Conservation (phyloP, 1,139 yeast genomes). For the Pichia sp. region DNA sequence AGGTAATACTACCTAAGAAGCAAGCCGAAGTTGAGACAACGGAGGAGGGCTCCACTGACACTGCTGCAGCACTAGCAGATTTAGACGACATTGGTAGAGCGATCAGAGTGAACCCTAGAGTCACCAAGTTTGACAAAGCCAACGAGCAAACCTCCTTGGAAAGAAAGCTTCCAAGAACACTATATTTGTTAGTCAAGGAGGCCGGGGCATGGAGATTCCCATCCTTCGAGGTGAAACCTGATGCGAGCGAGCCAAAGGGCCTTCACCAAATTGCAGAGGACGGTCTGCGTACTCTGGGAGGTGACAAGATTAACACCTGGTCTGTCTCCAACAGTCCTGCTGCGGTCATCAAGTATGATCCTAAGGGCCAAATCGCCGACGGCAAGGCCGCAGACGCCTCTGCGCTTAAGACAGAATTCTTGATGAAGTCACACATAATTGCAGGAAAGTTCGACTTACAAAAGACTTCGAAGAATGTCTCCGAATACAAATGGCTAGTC, state of each 20-base stretch:
- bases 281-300: constrained; percentile 70
- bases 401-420: constrained; percentile 47
- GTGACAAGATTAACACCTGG: constrained; percentile 76
- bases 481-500: constrained; percentile 74
- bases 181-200: constrained; percentile 61
- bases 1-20: constrained; percentile 61
- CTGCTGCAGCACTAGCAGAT: constrained; percentile 41
- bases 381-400: constrained; percentile 17
- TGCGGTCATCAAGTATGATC: constrained; percentile 48
- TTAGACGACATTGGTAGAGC: constrained; percentile 63
- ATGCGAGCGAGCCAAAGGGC: constrained; percentile 38
- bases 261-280: constrained; percentile 72
- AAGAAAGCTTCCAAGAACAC: constrained; percentile 72
- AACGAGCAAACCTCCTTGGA: constrained; percentile 67
- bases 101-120: constrained; percentile 65
- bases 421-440: constrained; percentile 82
- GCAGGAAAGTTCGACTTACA: constrained; percentile 76
- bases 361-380: constrained; percentile 18
- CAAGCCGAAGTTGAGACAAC: constrained; percentile 41
- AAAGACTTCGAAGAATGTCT: constrained; percentile 29
- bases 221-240: constrained; percentile 42
- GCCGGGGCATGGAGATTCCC: constrained; percentile 73
- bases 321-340: constrained; percentile 87
- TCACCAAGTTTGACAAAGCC: constrained; percentile 67
- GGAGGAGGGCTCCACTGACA: constrained; percentile 52